These are phyloP conservation scores for Pelargonium citronellum DNA, from an alignment of 441 rosid species.

Conservation along the genomic window DNA sequence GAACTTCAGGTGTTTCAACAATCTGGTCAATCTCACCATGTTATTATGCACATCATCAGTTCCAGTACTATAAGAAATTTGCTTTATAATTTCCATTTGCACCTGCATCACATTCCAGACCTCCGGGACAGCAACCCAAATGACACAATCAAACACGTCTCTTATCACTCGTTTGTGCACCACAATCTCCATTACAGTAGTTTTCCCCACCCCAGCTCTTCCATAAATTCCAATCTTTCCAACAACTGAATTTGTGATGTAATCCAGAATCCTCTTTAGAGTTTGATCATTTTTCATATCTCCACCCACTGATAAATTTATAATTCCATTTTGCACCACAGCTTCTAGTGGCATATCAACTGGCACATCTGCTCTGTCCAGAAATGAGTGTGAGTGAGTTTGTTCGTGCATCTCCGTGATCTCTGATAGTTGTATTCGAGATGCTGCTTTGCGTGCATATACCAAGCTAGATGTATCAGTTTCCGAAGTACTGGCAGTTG, in stretches of 20 bases:
- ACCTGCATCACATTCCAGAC: conserved; percentile 8
- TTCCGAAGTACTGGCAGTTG: too few species aligned
- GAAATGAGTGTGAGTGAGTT: too few species aligned
- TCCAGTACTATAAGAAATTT: background rate
- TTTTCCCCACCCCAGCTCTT: conserved; percentile 13
- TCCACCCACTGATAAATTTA: too few species aligned
- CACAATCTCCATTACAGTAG: background rate
- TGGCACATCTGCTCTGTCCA: too few species aligned
- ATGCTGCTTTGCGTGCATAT: too few species aligned
- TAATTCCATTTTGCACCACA: too few species aligned
- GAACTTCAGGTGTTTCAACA: background rate
- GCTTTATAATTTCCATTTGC: conserved; percentile 4
- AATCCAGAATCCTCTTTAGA: too few species aligned
- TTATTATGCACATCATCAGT: conserved; percentile 12
- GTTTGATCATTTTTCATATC: too few species aligned
- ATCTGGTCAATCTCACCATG: background rate
- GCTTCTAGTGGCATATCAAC: too few species aligned
- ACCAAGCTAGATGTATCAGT: too few species aligned
- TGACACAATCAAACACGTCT: background rate
- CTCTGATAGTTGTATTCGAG: too few species aligned
- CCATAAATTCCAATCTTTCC: conserved; percentile 12
- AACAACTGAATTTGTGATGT: background rate
- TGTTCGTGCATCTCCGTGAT: too few species aligned
- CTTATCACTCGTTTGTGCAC: background rate
- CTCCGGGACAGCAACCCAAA: conserved; percentile 4